A percentile compares a stretch with the other conserved stretches of the same genome.
Evolutionary conservation across 495 filamentous ascomycete species (phyloP).

Genomic region (Rhypophila decipiens): DNA sequence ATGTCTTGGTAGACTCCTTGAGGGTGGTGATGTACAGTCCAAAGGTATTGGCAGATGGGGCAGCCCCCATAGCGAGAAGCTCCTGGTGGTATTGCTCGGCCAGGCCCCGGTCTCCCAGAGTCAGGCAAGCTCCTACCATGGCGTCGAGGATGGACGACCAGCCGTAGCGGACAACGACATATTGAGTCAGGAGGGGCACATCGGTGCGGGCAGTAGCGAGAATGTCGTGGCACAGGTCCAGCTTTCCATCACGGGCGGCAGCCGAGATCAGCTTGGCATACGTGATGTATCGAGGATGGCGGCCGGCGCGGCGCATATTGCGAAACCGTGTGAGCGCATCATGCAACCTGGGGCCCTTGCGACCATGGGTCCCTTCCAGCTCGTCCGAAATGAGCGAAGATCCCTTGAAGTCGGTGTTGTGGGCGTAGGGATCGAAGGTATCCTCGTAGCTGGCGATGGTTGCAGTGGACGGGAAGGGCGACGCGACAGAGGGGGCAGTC

Average conservation of each 20-base stretch:
- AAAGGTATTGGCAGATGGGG: constrained; percentile 94
- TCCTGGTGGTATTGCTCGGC: constrained; percentile 87
- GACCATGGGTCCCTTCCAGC: constrained; percentile 66
- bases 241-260: constrained; percentile 73
- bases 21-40: constrained; percentile 97
- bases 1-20: constrained; percentile 93
- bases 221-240: constrained; percentile 78
- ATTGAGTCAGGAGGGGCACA: constrained; percentile 74
- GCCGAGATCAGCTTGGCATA: constrained; percentile 91
- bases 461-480: constrained; percentile 32
- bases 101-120: constrained; percentile 66
- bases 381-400: constrained; percentile 84
- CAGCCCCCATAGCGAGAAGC: constrained; percentile 75
- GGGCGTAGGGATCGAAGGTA: constrained; percentile 80
- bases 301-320: constrained; percentile 86
- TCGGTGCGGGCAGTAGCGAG: constrained; percentile 80
- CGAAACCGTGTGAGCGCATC: constrained; percentile 77
- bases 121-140: constrained; percentile 91
- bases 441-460: constrained; percentile 55
- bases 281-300: constrained; percentile 90
- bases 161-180: constrained; percentile 80
- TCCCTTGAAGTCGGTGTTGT: constrained; percentile 84
- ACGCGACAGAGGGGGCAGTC: constrained; percentile 23
- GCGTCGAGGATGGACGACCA: constrained; percentile 93
- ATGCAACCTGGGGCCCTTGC: constrained; percentile 63